These are phyloP conservation scores for Ramaria rubella DNA, from an alignment of 768 basidiomycete species.

Conservation along the genomic window DNA sequence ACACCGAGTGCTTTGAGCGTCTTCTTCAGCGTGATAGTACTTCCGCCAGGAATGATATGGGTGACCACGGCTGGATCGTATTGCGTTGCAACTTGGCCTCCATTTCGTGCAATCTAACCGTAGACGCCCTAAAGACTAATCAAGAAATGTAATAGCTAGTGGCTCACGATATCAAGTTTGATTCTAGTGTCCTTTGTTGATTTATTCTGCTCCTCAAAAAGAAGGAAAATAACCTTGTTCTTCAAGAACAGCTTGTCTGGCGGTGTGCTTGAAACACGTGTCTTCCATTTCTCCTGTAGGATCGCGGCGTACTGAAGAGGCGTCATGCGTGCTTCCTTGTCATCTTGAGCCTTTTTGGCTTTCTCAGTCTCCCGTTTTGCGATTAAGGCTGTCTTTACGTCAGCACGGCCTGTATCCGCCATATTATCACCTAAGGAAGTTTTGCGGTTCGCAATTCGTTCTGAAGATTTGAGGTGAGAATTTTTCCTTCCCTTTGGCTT, in stretches of 20 bases:
- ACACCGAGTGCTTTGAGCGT: conserved; percentile 40
- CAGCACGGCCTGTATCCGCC: neutral
- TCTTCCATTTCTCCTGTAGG: conserved; percentile 32
- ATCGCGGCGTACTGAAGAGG: conserved; percentile 47
- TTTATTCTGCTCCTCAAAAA: conserved; percentile 49
- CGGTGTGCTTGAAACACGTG: conserved; percentile 20
- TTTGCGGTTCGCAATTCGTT: neutral
- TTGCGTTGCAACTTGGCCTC: conserved; percentile 52
- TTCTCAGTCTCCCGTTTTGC: conserved; percentile 13
- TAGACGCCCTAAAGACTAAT: neutral
- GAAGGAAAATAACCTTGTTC: conserved; percentile 52
- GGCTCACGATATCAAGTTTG: conserved; percentile 58
- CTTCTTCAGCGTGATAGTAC: conserved; percentile 17
- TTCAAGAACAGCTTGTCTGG: conserved; percentile 33
- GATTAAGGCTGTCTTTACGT: neutral
- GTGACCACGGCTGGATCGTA: conserved; percentile 55
- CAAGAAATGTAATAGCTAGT: neutral
- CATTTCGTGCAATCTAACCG: conserved; percentile 52
- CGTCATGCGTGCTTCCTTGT: conserved; percentile 36
- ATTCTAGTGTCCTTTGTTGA: conserved; percentile 46
- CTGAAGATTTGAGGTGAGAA: neutral
- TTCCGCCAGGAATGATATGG: conserved; percentile 48
- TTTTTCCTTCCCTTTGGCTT: neutral
- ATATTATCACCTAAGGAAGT: neutral
- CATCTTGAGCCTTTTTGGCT: conserved; percentile 16